Base-by-base conservation (phyloP, 2,329 filamentous ascomycete species). In the Fusarium torulosum region DNA sequence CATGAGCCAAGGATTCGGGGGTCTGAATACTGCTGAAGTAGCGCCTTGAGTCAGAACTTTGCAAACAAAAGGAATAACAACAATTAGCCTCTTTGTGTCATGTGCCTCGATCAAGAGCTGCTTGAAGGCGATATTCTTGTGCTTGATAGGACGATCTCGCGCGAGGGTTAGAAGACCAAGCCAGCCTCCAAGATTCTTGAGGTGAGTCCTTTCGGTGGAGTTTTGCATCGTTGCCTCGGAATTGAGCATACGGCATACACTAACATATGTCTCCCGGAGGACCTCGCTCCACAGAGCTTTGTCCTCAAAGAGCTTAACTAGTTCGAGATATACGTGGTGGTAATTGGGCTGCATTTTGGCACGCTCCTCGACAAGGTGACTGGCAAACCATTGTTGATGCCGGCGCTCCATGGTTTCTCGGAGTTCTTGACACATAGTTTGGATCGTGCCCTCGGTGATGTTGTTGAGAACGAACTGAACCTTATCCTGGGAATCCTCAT, bases 341-440 rank as follows among this genome's bases (percentile, higher is more conserved):
- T 96, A 98, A 78, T 99, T 99, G 7, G 95, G 94, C 76, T 99
- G 95, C 83, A 97, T 90, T 79, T 97, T 98, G 31, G 95, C 96
- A 44, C 96, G 93, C 76, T 97, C 93, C 75, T 97, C 95, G 4
- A 99, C 96, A 11, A 99, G 84, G 75, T 98, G 97, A 46, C 90
- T 90, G 8, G 96, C 96, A 75, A 99, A 99, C 96, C 96, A 99
- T 75, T 96, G 93, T 74, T 96, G 92, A 76, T 97, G 91, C 70
- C 90, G 89, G 53, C 91, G 88, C 50, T 93, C 89, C 46, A 99
- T 81, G 43, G 92, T 88, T 38, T 93, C 90, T 49, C 88, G 90
- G 37, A 99, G 86, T 70, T 97, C 94, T 53, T 86, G 85, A 73
- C 95, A 90, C 79, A 97, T 97, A 40, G 90, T 86, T 52, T 92